Evolutionary conservation across 1,284 basidiomycete species (phyloP).

Genomic region (Ganoderma lingzhi): DNA sequence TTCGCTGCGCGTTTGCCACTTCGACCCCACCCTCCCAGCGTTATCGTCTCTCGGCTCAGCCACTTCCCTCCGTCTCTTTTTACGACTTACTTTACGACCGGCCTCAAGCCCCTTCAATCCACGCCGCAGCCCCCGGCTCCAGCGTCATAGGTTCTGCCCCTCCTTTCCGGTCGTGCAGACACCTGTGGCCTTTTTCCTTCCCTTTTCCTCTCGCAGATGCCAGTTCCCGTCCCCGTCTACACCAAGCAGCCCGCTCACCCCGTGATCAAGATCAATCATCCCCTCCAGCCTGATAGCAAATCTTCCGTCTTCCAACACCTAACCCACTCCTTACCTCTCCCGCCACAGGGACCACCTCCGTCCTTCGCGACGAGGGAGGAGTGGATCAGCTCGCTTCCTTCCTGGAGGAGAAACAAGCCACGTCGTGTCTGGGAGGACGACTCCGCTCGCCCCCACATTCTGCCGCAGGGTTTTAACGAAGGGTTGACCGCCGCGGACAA

Average conservation of each 20-base stretch:
- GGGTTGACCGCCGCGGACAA: constrained; percentile 73
- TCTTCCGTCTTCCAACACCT: constrained; percentile 57
- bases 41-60: constrained; percentile 45
- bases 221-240: constrained; percentile 78
- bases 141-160: constrained; percentile 33
- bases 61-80: constrained; percentile 42
- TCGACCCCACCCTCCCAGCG: constrained; percentile 37
- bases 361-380: constrained; percentile 71
- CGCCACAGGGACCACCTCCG: constrained; percentile 65
- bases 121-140: constrained; percentile 37
- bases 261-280: constrained; percentile 63
- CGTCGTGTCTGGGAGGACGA: constrained; percentile 72
- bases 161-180: constrained; percentile 35
- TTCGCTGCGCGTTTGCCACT: constrained; percentile 88
- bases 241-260: constrained; percentile 65
- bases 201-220: constrained; percentile 71
- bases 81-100: constrained; percentile 59
- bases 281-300: constrained; percentile 51
- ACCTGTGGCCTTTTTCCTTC: constrained; percentile 41
- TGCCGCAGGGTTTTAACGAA: constrained; percentile 63
- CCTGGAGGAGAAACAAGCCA: constrained; percentile 72
- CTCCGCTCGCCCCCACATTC: constrained; percentile 33
- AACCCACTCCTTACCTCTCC: constrained; percentile 63
- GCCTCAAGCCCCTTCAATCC: constrained; percentile 44
- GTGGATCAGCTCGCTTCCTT: constrained; percentile 74